Evolutionary conservation across 768 basidiomycete genomes (phyloP).

Genomic region (Russula foetens): DNA sequence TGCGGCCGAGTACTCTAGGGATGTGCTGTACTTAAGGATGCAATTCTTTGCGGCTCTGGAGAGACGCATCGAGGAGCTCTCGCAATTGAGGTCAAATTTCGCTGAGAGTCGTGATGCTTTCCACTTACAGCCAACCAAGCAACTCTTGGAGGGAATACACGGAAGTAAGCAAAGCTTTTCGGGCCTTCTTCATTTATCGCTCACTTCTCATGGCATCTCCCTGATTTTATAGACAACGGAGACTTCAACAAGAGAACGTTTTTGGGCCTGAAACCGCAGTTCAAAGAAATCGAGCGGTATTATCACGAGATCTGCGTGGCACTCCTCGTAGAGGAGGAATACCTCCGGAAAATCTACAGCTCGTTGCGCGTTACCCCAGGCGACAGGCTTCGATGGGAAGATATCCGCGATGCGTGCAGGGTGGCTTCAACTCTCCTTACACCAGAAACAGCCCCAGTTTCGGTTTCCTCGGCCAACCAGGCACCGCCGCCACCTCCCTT

Average conservation of each 20-base stretch:
- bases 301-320: slow-evolving; percentile 7
- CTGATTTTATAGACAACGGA: neutral
- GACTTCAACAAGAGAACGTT: neutral
- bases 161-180: neutral
- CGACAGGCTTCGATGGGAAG: slow-evolving; percentile 9
- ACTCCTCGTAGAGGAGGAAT: neutral
- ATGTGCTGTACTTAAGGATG: slow-evolving; percentile 6
- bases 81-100: neutral
- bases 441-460: neutral
- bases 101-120: neutral
- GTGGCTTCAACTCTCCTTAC: neutral
- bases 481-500: neutral
- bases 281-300: slow-evolving; percentile 5
- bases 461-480: too few relatives aligned
- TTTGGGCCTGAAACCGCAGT: neutral
- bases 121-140: neutral
- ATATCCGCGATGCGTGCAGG: slow-evolving; percentile 8
- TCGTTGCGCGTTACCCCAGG: slow-evolving; percentile 9
- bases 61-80: neutral
- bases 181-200: neutral
- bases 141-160: neutral
- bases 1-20: neutral
- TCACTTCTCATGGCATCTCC: neutral
- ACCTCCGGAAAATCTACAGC: neutral
- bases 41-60: neutral